Evolutionary conservation across 805 yeast genomes (phyloP).

Genomic region (Metschnikowia similis): DNA sequence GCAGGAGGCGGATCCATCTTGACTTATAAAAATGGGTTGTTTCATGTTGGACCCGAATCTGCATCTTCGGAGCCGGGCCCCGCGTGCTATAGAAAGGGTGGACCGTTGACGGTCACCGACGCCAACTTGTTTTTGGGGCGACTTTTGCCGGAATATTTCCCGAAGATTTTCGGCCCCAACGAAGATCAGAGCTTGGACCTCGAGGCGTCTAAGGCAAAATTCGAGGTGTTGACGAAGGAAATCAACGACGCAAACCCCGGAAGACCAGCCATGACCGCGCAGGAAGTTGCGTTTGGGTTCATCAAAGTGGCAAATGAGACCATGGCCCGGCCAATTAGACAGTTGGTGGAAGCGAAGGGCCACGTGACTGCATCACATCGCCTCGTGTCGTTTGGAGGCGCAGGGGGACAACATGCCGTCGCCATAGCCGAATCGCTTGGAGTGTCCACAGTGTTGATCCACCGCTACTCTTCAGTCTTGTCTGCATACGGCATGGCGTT

Average conservation of each 20-base stretch:
- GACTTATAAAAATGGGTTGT: constrained; percentile 17
- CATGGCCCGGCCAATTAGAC: constrained; percentile 19
- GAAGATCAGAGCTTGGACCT: constrained; percentile 15
- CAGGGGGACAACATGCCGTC: constrained; percentile 20
- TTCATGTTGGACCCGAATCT: constrained; percentile 19
- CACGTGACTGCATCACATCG: constrained; percentile 16
- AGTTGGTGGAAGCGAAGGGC: constrained; percentile 18
- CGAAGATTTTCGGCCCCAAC: constrained; percentile 16
- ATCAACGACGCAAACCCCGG: constrained; percentile 12
- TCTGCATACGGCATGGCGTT: constrained; percentile 21
- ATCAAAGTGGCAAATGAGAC: constrained; percentile 18
- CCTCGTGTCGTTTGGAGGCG: constrained; percentile 19
- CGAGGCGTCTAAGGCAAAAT: constrained; percentile 11
- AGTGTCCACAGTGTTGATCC: constrained; percentile 14
- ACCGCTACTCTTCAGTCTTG: constrained; percentile 18
- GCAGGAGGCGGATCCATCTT: constrained; percentile 43
- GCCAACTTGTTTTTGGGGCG: constrained; percentile 18
- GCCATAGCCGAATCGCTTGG: constrained; percentile 18
- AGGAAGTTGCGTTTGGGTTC: constrained; percentile 18
- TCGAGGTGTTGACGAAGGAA: constrained; percentile 11
- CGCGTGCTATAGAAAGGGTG: constrained; percentile 20
- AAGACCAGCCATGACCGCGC: constrained; percentile 13
- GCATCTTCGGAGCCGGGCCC: constrained; percentile 20
- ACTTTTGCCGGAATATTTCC: constrained; percentile 18
- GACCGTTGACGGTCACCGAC: constrained; percentile 20